phyloP scores from a whole-genome alignment of 1,139 yeast genomes.

The Nakaseomyces glabratus region DNA sequence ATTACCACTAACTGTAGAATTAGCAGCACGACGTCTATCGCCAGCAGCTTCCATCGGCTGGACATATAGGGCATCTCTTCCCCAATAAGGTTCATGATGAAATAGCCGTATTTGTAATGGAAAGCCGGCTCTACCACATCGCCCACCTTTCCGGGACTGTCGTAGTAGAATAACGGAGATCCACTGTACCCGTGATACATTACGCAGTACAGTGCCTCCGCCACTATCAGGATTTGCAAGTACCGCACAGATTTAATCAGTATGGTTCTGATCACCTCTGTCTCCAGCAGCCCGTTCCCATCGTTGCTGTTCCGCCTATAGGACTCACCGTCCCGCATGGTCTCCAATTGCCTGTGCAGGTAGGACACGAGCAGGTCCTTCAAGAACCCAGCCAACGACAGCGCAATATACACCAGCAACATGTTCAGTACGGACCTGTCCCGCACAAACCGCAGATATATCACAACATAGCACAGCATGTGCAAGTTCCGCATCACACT shows the following conservation, averaged over 20 bases:
- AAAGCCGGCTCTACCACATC: not conserved
- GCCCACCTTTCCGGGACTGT: not conserved
- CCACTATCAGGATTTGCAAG: conserved; percentile 3
- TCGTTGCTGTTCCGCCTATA: not conserved
- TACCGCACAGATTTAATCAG: conserved; percentile 6
- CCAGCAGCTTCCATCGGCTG: conserved; percentile 1
- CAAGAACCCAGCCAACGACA: not conserved
- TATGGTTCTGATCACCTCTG: conserved; percentile 4
- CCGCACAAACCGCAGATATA: not conserved
- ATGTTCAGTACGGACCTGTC: conserved; percentile 1
- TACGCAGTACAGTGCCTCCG: conserved; percentile 3
- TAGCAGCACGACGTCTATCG: not conserved
- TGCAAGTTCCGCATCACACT: not conserved
- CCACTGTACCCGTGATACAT: conserved; percentile 5
- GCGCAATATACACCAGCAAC: not conserved
- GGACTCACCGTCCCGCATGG: not conserved
- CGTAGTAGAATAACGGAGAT: not conserved
- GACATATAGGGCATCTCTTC: conserved; percentile 1
- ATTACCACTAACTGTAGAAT: not conserved
- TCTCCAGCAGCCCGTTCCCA: conserved; percentile 2
- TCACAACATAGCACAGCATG: conserved; percentile 1
- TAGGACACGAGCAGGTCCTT: not conserved
- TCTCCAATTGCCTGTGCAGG: not conserved
- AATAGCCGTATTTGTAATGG: not conserved
- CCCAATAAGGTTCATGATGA: conserved; percentile 2